Evolutionary conservation across 805 yeast genomes (phyloP), one percentile per base, ranked within the genome.

Genomic region (Huiozyma sinensis): DNA sequence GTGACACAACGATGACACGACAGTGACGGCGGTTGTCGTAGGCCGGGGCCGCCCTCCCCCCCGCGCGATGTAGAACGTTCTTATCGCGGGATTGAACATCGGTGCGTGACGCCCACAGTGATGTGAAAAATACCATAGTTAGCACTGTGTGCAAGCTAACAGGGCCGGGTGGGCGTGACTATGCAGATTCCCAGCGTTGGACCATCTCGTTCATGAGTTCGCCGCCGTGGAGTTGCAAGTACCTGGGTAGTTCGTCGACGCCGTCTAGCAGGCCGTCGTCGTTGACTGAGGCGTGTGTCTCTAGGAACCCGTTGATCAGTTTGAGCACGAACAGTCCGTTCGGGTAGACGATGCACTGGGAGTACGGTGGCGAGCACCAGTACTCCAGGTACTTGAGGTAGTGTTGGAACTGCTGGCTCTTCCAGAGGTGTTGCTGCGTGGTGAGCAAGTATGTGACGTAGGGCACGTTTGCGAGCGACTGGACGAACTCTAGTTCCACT

Each of bases 381-480:
- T 90, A 88, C 57, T 81, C 86, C 42, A 90, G 69, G 58, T 90
- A 90, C 28, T 79, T 72, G 48, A 90, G 66, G 57, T 90, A 90
- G 47, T 77, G 76, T 31, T 87, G 67, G 53, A 90, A 89, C 42
- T 74, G 73, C 2, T 59, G 58, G 29, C 73, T 78, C 54, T 83
- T 81, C 53, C 82, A 81, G 9, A 89, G 68, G 7, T 30, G 12
- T 56, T 79, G 79, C 52, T 80, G 83, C 62, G 89, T 96, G 2
- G 96, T 95, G 24, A 59, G 49, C 28, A 90, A 69, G 55, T 78
- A 88, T 50, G 86, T 81, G 44, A 90, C 71, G 58, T 89, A 90
- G 60, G 83, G 95, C 38, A 90, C 79, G 61, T 90, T 92, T 2
- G 95, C 86, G 32, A 90, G 70, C 11, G 95, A 81, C 64, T 90